Conservation (phyloP, 331 rosid genomes). For the Saraca asoca region DNA sequence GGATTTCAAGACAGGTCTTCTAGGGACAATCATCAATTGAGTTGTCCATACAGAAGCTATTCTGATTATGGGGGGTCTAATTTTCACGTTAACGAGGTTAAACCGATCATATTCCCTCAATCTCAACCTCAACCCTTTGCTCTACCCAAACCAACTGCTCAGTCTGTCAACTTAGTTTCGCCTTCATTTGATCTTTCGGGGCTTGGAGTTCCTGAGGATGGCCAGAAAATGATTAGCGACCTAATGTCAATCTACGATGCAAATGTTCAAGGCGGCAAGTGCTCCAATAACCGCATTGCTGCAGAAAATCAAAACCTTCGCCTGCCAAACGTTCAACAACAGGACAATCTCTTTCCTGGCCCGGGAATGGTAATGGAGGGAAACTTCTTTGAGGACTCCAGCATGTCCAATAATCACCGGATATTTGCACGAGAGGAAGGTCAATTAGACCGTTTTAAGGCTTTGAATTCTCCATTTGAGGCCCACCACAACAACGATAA, state of each 20-base stretch:
- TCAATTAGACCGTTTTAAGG: slow-evolving; percentile 59
- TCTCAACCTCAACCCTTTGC: slow-evolving; percentile 25
- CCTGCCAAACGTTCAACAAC: slow-evolving; percentile 51
- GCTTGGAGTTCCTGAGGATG: slow-evolving; percentile 75
- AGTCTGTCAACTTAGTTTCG: slow-evolving; percentile 37
- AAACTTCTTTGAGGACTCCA: slow-evolving; percentile 46
- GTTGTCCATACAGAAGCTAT: slow-evolving; percentile 45
- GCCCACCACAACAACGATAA: slow-evolving; percentile 50
- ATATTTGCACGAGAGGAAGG: slow-evolving; percentile 43
- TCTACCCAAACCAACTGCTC: slow-evolving; percentile 51
- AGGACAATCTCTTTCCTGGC: slow-evolving; percentile 43
- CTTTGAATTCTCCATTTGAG: slow-evolving; percentile 50
- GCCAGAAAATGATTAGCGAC: slow-evolving; percentile 69
- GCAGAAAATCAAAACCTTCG: slow-evolving; percentile 45
- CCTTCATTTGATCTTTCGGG: slow-evolving; percentile 52
- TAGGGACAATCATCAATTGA: slow-evolving; percentile 83
- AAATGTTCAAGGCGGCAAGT: slow-evolving; percentile 51
- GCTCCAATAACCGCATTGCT: slow-evolving; percentile 32
- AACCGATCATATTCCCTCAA: slow-evolving; percentile 58
- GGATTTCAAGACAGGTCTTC: slow-evolving; percentile 69
- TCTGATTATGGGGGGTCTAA: slow-evolving; percentile 49
- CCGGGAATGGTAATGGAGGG: slow-evolving; percentile 55
- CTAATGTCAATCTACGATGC: slow-evolving; percentile 76
- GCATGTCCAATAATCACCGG: slow-evolving; percentile 40
- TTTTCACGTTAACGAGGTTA: slow-evolving; percentile 61